Evolutionary conservation across 495 filamentous ascomycete genomes (phyloP), one percentile per base, ranked within the genome.

Genomic region (Xylaria palmicola): DNA sequence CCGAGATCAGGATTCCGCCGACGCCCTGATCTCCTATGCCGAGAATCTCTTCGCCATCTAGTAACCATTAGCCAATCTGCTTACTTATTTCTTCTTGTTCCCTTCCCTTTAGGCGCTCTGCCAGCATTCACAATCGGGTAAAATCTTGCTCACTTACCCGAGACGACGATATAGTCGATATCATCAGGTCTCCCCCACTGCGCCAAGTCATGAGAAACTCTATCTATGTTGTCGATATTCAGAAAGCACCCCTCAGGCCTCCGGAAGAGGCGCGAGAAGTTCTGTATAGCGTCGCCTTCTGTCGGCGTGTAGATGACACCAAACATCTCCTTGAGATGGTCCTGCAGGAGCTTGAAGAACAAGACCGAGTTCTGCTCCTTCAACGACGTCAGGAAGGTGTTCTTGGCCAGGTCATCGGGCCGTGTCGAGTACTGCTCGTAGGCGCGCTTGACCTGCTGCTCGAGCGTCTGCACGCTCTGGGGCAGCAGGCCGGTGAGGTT

Each of bases 1-100:
- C 80, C 3, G 88, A 90, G 52, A 96, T 96, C 15, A 94, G 75
- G 52, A 97, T 90, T 6, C 87, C 91, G 13, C 92, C 92, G 4
- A 90, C 88, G n/a, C 92, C 92, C 72, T 96, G 92, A 68, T 96
- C 92, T 2, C 92, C 92, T 56, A 96, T 93, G 0, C 92, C 92
- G 6, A 96, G 82, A 58, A 96, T 95, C 77, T 92, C 74, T 52
- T 81, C 76, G 22, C 79, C 72, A 65, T 78, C 73, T 76, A 29
- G 2, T 24, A 15, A 47, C 36, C 9, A 43, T 60, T 15, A 62
- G 63, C 40, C 17, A 56, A 10, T 29, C 54, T 30, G 45, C n/a
- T 47, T 32, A 40, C 2, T 57, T 13, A 29, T 24, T 19, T 17
- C 3, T 47, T n/a, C 27, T 27, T 19, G 6, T 43, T 37, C 37